These are phyloP conservation scores for Scheffersomyces illinoinensis DNA, from an alignment of 1,139 yeast genomes.

Conservation along the genomic window DNA sequence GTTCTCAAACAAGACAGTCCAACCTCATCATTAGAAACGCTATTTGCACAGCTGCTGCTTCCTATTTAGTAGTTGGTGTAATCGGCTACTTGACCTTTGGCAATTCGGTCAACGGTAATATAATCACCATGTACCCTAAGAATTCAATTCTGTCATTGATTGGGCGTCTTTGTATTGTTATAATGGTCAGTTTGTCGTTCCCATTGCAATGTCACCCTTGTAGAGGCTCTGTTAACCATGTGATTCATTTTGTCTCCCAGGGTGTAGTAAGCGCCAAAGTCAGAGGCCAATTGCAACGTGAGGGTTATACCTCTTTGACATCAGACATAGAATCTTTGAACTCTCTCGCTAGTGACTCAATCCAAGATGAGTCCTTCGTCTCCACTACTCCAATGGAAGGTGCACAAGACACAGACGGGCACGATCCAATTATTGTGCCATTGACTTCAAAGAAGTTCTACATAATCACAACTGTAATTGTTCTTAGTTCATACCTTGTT, in stretches of 20 bases:
- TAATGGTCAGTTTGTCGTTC: slow-evolving; percentile 67
- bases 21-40: slow-evolving; percentile 57
- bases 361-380: slow-evolving; percentile 38
- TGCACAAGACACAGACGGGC: slow-evolving; percentile 51
- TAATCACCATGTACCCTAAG: slow-evolving; percentile 68
- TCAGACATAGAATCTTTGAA: slow-evolving; percentile 17
- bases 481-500: slow-evolving; percentile 63
- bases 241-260: slow-evolving; percentile 50
- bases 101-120: slow-evolving; percentile 63
- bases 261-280: slow-evolving; percentile 20
- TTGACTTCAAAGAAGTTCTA: slow-evolving; percentile 54
- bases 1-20: slow-evolving; percentile 54
- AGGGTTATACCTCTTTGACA: slow-evolving; percentile 16
- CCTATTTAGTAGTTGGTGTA: slow-evolving; percentile 72
- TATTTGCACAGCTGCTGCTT: slow-evolving; percentile 59
- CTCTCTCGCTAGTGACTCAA: slow-evolving; percentile 15
- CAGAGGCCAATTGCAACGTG: slow-evolving; percentile 6
- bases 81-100: slow-evolving; percentile 91
- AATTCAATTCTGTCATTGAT: slow-evolving; percentile 57
- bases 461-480: slow-evolving; percentile 64
- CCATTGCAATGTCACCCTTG: slow-evolving; percentile 83
- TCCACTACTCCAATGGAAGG: slow-evolving; percentile 54
- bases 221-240: slow-evolving; percentile 70
- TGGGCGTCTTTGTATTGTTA: slow-evolving; percentile 70
- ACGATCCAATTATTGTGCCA: slow-evolving; percentile 53